Conservation (phyloP, 2,329 filamentous ascomycete genomes). For the Microthyrium microscopicum region DNA sequence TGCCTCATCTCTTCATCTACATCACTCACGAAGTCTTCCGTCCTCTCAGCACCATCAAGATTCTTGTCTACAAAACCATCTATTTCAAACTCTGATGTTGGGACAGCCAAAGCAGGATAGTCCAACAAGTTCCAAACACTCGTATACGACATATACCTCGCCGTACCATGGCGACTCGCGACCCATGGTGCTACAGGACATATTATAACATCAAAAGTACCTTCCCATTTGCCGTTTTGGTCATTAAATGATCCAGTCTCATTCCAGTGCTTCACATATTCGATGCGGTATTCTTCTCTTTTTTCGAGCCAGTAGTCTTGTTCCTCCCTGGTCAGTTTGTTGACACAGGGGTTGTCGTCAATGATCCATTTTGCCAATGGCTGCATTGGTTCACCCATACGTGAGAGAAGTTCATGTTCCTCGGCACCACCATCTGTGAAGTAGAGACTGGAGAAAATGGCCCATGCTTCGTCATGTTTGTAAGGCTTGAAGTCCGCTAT, state of each 20-base stretch:
- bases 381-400: conserved; percentile 39
- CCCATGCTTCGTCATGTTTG: conserved; percentile 33
- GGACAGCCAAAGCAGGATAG: conserved; percentile 46
- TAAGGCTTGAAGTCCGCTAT: conserved; percentile 35
- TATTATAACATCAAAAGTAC: conserved; percentile 42
- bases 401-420: conserved; percentile 31
- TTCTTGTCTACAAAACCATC: neutral
- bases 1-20: conserved; percentile 31
- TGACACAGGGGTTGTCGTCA: conserved; percentile 35
- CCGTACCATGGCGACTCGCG: conserved; percentile 34
- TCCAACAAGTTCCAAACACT: conserved; percentile 53
- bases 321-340: conserved; percentile 24
- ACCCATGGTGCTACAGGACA: conserved; percentile 40
- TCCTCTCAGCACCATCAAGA: conserved; percentile 22
- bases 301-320: conserved; percentile 24
- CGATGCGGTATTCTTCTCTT: conserved; percentile 27
- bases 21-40: conserved; percentile 24
- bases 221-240: conserved; percentile 9
- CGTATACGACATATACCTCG: conserved; percentile 49
- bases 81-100: conserved; percentile 20
- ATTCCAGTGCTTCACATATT: conserved; percentile 31
- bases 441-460: conserved; percentile 32
- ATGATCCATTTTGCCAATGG: conserved; percentile 43
- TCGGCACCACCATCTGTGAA: conserved; percentile 45
- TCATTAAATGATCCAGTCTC: conserved; percentile 16